phyloP scores from a whole-genome alignment of 2,329 filamentous ascomycete genomes.

The Colletotrichum spaethianum region DNA sequence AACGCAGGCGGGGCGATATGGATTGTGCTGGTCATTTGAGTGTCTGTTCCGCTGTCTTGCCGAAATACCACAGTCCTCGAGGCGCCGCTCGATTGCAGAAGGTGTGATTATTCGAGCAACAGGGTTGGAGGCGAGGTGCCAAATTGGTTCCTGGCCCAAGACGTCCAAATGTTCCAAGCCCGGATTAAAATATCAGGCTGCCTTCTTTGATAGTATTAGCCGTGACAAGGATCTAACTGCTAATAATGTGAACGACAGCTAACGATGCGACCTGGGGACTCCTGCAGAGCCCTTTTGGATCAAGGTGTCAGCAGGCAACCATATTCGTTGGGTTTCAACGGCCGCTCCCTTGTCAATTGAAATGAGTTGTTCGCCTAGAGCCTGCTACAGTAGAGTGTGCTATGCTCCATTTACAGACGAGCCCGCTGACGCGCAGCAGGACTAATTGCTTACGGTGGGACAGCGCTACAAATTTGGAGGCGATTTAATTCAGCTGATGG shows the following conservation, averaged over 20 bases:
- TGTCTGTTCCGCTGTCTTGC: slow-evolving; percentile 12
- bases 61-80: slow-evolving; percentile 11
- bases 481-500: slow-evolving; percentile 14
- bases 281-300: not conserved
- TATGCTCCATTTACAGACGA: slow-evolving; percentile 9
- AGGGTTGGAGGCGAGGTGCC: not conserved
- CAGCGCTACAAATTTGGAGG: slow-evolving; percentile 22
- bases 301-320: slow-evolving; percentile 26
- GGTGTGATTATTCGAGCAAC: not conserved
- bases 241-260: not conserved
- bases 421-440: not conserved
- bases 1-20: no score
- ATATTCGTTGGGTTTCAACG: slow-evolving; percentile 16
- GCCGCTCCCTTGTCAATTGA: slow-evolving; percentile 16
- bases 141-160: not conserved
- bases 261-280: not conserved
- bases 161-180: not conserved
- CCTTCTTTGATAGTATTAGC: not conserved
- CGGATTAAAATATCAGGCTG: not conserved
- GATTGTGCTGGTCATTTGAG: not conserved
- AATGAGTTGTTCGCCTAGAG: slow-evolving; percentile 8
- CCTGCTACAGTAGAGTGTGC: slow-evolving; percentile 1
- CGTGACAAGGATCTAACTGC: not conserved
- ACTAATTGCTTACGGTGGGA: slow-evolving; percentile 35
- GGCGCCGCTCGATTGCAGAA: not conserved